Base-by-base conservation (phyloP, 305 asterid species). In the Fraxinus xanthoxyloides region DNA sequence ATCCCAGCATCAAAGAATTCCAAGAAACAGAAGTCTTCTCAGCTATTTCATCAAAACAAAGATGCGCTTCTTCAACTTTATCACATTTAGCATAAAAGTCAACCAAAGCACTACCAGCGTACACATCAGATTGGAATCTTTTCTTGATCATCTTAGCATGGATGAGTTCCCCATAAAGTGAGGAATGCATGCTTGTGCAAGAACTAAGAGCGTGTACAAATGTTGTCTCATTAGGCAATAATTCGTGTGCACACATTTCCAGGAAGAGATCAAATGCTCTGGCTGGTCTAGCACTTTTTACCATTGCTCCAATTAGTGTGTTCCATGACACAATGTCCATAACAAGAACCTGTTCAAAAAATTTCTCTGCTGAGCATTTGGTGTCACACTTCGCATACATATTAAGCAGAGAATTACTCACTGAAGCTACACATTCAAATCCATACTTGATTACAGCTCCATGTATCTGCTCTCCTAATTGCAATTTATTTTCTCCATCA, bases 311-410 rank as follows among this genome's bases (percentile, higher is more conserved):
- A 38, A 90, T 87, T 13, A 89, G 21, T 0, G 90, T 88, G 80
- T 89, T 92, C 92, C 93, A 91, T 1, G 93, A 83, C 51, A 91
- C 90, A 38, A 81, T 80, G 85, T 90, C 97, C 89, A 85, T 85
- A 79, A 79, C 70, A 69, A 63, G 84, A 75, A 84, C 84, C 54
- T 78, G 77, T 35, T 86, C 87, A 83, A 91, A 92, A 87, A 87
- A 78, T 83, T 87, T 88, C 89, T 86, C 90, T 1, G 89, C 81
- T 79, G 34, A 67, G 69, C 8, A 56, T 3, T 73, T 51, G 24
- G 79, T 75, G 12, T 75, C 84, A 48, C 82, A 89, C 56, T 85
- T 92, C 0, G 81, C 84, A 83, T 89, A 89, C 88, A 90, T 84
- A 82, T 82, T 83, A 28, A 88, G 87, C 82, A 92, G 79, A 74